Percentiles rank a stretch among this genome's conserved stretches.
Conservation (phyloP, 352 stramenopile genomes). For the Globisporangium solare region DNA sequence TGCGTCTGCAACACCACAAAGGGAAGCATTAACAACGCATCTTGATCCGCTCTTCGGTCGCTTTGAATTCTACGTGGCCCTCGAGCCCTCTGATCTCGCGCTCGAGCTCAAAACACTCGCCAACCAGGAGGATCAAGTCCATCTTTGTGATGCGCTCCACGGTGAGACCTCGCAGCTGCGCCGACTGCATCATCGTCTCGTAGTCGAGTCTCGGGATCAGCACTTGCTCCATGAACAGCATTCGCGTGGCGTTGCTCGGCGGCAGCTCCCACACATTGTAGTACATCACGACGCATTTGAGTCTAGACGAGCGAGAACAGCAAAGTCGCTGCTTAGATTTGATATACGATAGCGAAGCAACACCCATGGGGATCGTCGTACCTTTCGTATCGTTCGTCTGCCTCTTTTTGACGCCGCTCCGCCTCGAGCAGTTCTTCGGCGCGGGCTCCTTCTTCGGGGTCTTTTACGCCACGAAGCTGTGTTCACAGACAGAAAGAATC, state of each 20-base stretch:
- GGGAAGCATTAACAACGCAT: constrained; percentile 12
- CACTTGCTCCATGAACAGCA: constrained; percentile 86
- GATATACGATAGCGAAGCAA: too few species aligned
- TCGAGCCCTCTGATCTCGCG: constrained; percentile 37
- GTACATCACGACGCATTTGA: constrained; percentile 75
- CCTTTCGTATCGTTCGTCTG: constrained; percentile 52
- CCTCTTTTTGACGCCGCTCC: constrained; percentile 45
- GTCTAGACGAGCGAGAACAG: constrained; percentile 15
- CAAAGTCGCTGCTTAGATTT: too few species aligned
- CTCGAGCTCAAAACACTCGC: constrained; percentile 86
- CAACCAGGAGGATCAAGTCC: constrained; percentile 74
- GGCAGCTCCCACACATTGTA: constrained; percentile 86
- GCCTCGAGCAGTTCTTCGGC: constrained; percentile 43
- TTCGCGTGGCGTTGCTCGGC: constrained; percentile 66
- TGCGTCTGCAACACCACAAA: neutral
- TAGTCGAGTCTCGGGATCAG: constrained; percentile 72
- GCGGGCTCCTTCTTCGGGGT: constrained; percentile 38
- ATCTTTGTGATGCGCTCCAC: constrained; percentile 83
- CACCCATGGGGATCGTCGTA: neutral
- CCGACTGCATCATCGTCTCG: constrained; percentile 64
- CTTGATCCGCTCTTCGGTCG: constrained; percentile 36
- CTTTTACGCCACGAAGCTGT: constrained; percentile 34
- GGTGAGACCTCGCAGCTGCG: constrained; percentile 62
- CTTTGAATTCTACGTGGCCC: constrained; percentile 40
- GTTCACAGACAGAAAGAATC: neutral